Evolutionary conservation across 108 stramenopile species (phyloP), one percentile per base, ranked within the genome.

Genomic region (Pelagomonas calceolata): DNA sequence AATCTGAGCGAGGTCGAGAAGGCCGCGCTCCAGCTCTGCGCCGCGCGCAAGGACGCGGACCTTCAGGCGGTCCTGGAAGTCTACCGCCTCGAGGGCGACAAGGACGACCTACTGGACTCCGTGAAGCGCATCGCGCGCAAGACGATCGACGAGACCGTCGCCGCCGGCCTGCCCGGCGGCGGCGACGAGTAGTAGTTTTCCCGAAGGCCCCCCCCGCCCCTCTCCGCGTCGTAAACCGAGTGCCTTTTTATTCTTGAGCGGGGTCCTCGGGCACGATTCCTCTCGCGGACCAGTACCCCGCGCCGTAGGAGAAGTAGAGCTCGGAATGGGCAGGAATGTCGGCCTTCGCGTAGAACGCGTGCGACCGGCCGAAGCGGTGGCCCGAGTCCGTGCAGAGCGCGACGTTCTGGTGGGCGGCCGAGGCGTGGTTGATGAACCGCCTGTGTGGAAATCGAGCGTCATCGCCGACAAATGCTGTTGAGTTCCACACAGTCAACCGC

Each of bases 311-410:
- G 73, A 64, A 70, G 21, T n/a, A 68, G 12, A 75, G 63, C 74
- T 70, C 74, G 44, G 70, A 74, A 17, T 68, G 70, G 21, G 66
- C 39, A 0, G 10, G 39, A 31, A 76, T 68, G 29, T 74, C 37
- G 34, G 69, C 33, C 44, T 68, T 34, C 12, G 75, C 74, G 36
- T 75, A 76, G 32, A 76, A 70, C 68, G 69, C 74, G 34, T 43
- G 39, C 9, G 39, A 43, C 39, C 39, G 39, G 39, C 39, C 39
- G 39, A 43, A 43, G n/a, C n/a, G n/a, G 39, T 5, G 5, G 9
- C 12, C 39, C 39, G 39, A 43, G 9, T 5, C 12, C 39, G 39
- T 43, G 9, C 9, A 5, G 39, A 43, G 39, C 9, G 39, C 39
- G 39, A 43, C 39, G 39, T 43, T 43, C 39, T 43, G 39, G 39